A percentile compares a stretch with the other conserved stretches of the same genome.
These are phyloP conservation scores for Coniophora puteana DNA, from an alignment of 1,284 basidiomycete genomes.

Conservation along the genomic window DNA sequence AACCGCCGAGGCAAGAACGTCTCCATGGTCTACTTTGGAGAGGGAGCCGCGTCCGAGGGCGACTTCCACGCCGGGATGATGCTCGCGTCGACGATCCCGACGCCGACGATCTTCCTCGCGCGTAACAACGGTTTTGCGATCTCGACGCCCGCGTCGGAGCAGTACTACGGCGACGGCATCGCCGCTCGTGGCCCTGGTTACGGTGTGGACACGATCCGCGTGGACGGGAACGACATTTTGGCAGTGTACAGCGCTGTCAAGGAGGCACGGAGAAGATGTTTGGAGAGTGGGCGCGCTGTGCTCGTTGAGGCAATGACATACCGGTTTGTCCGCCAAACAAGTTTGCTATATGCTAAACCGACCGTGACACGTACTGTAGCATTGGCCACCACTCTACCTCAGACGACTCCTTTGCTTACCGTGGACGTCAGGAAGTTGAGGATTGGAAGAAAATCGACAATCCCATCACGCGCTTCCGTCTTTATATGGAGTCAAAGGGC, in stretches of 20 bases:
- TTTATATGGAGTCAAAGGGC: constrained; percentile 77
- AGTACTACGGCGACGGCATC: constrained; percentile 92
- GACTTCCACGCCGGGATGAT: constrained; percentile 79
- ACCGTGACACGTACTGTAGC: constrained; percentile 30
- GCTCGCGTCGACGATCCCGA: constrained; percentile 71
- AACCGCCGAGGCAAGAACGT: constrained; percentile 70
- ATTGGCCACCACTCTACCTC: constrained; percentile 96
- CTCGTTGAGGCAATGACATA: constrained; percentile 94
- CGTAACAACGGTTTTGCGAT: constrained; percentile 93
- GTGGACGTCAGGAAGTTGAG: constrained; percentile 81
- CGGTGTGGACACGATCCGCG: constrained; percentile 85
- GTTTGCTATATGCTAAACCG: constrained; percentile 1
- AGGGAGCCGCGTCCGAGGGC: constrained; percentile 75
- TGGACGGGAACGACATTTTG: constrained; percentile 92
- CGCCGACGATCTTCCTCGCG: constrained; percentile 72
- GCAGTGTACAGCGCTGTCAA: constrained; percentile 82
- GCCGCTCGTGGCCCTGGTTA: constrained; percentile 92
- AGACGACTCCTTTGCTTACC: constrained; percentile 91
- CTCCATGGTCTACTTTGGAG: constrained; percentile 90
- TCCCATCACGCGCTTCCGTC: constrained; percentile 81
- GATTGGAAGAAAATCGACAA: constrained; percentile 86
- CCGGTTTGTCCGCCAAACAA: constrained; percentile 52
- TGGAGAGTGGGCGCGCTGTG: constrained; percentile 80
- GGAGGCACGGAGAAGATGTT: constrained; percentile 75
- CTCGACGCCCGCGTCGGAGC: constrained; percentile 87